Conservation (phyloP, 108 stramenopile genomes). For the Tribonema minus region DNA sequence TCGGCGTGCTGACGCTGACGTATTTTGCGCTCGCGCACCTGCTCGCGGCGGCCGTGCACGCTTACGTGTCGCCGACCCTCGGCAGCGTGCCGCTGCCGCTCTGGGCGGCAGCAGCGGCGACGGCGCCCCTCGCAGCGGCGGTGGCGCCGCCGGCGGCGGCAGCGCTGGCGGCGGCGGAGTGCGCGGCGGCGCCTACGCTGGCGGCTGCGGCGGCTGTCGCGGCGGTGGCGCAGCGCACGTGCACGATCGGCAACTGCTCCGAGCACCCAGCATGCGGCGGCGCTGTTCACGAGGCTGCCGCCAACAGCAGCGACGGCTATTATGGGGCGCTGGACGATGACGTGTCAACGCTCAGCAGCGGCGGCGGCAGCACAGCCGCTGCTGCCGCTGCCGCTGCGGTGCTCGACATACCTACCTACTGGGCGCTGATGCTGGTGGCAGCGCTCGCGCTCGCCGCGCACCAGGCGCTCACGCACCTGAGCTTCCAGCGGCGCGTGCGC, state of each 20-base stretch:
- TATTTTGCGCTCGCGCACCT: background rate
- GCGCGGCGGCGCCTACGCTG: too few species aligned
- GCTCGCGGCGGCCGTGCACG: background rate
- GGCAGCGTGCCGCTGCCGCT: background rate
- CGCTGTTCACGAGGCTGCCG: background rate
- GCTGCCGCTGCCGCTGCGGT: background rate
- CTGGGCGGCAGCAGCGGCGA: background rate
- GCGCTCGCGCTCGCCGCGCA: background rate
- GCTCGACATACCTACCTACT: slow-evolving; percentile 2
- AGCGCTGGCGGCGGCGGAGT: background rate
- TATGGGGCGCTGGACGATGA: background rate
- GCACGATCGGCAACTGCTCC: too few species aligned
- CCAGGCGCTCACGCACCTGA: slow-evolving; percentile 7
- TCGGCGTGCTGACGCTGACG: too few species aligned
- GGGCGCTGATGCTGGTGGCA: slow-evolving; percentile 7
- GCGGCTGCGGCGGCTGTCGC: too few species aligned
- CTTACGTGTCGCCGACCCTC: background rate
- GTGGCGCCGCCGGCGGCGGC: background rate
- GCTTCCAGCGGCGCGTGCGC: slow-evolving; percentile 10
- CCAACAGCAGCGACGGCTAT: background rate
- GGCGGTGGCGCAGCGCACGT: too few species aligned
- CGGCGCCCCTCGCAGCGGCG: background rate
- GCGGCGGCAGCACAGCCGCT: background rate
- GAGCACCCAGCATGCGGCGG: too few species aligned
- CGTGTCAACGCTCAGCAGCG: background rate